phyloP scores from a whole-genome alignment of 2,329 filamentous ascomycete species.

The Magnaporthiopsis incrustans region DNA sequence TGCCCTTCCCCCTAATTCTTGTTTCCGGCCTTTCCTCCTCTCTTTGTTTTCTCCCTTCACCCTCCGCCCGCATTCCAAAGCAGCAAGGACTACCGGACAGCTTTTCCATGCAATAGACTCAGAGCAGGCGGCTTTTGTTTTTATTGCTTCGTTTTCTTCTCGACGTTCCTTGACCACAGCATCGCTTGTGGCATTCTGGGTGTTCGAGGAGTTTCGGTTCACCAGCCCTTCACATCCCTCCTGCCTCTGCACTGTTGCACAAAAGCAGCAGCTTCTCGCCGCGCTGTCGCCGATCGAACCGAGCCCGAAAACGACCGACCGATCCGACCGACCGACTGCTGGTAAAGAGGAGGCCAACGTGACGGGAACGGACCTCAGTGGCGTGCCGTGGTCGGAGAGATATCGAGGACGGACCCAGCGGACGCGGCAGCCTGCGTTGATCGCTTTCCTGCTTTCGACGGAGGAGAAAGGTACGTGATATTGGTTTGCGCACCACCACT shows the following conservation, averaged over 20 bases:
- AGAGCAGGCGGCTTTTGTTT: neutral
- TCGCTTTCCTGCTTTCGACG: neutral
- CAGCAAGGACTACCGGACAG: neutral
- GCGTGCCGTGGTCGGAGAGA: neutral
- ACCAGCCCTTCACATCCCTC: neutral
- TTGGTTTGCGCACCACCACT: neutral
- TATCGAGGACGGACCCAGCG: neutral
- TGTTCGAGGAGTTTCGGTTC: neutral
- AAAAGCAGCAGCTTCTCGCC: neutral
- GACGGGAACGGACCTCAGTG: neutral
- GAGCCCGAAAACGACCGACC: neutral
- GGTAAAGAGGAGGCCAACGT: neutral
- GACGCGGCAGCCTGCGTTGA: neutral
- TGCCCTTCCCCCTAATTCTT: constrained; percentile 7
- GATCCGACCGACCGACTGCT: neutral
- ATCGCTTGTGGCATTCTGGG: neutral
- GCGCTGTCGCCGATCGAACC: neutral
- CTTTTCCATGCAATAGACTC: neutral
- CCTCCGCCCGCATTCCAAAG: neutral
- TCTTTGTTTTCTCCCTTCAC: neutral
- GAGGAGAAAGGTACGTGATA: neutral
- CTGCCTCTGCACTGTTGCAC: neutral
- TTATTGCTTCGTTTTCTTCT: neutral
- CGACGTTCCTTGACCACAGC: neutral
- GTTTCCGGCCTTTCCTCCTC: constrained; percentile 9